Conservation (phyloP, 2,329 filamentous ascomycete species). For the Colletotrichum costaricense region DNA sequence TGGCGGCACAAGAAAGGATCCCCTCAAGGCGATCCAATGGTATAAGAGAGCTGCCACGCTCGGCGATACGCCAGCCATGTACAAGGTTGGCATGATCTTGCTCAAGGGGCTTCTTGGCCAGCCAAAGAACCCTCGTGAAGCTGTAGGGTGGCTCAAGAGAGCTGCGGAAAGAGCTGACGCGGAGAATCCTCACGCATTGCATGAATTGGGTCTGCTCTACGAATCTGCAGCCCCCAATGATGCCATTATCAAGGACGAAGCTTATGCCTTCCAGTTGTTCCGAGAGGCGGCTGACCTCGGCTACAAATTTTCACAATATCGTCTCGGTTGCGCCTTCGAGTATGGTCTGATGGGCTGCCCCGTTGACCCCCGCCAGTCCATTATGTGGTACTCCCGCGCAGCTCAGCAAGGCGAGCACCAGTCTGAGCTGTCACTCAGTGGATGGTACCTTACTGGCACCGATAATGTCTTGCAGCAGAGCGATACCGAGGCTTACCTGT, state of each 20-base stretch:
- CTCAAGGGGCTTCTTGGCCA: slow-evolving; percentile 96
- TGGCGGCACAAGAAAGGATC: slow-evolving; percentile 90
- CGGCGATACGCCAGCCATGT: slow-evolving; percentile 94
- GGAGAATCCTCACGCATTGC: slow-evolving; percentile 94
- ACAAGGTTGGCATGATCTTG: slow-evolving; percentile 96
- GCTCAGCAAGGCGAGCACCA: slow-evolving; percentile 96
- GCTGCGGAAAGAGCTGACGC: slow-evolving; percentile 88
- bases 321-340: slow-evolving; percentile 88
- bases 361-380: slow-evolving; percentile 85
- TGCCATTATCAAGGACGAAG: slow-evolving; percentile 82
- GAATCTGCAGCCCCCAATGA: slow-evolving; percentile 75
- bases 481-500: slow-evolving; percentile 96
- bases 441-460: slow-evolving; percentile 95
- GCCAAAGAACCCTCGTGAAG: slow-evolving; percentile 83
- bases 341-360: slow-evolving; percentile 86
- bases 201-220: slow-evolving; percentile 81
- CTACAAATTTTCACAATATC: slow-evolving; percentile 95
- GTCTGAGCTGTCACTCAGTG: slow-evolving; percentile 83
- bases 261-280: slow-evolving; percentile 85
- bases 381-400: slow-evolving; percentile 93
- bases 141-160: slow-evolving; percentile 91
- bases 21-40: slow-evolving; percentile 96
- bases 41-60: slow-evolving; percentile 93
- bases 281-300: slow-evolving; percentile 86
- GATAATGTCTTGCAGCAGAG: slow-evolving; percentile 90